Evolutionary conservation across 768 basidiomycete genomes (phyloP).

Genomic region (Hydnomerulius pinastri): DNA sequence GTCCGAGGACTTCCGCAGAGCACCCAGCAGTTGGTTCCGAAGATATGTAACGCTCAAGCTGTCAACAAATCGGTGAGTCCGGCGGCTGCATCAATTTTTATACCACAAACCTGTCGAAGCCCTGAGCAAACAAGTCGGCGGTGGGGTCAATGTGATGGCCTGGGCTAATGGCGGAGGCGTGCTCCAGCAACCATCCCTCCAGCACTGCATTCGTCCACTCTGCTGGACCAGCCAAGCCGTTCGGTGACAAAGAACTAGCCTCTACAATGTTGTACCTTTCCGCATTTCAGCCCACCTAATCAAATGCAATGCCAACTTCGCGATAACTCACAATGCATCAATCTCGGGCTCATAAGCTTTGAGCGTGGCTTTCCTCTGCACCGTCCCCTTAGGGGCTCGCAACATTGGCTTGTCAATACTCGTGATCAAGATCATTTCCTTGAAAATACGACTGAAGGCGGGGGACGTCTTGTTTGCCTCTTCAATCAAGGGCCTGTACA

Average conservation of each 20-base stretch:
- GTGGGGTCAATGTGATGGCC: slow-evolving; percentile 6
- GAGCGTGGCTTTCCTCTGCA: slow-evolving; percentile 42
- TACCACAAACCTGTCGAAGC: slow-evolving; percentile 38
- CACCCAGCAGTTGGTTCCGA: slow-evolving; percentile 22
- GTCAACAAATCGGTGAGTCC: neutral
- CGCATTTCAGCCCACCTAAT: neutral
- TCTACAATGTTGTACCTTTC: slow-evolving; percentile 37
- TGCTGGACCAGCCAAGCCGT: slow-evolving; percentile 21
- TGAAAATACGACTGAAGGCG: slow-evolving; percentile 46
- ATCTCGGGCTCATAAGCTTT: slow-evolving; percentile 47
- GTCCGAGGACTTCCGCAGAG: slow-evolving; percentile 33
- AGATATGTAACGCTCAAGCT: slow-evolving; percentile 34
- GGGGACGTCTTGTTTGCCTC: slow-evolving; percentile 46
- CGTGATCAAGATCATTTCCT: slow-evolving; percentile 56
- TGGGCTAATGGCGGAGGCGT: slow-evolving; percentile 17
- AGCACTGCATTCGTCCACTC: slow-evolving; percentile 26
- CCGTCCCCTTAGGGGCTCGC: slow-evolving; percentile 47
- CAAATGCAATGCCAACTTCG: neutral
- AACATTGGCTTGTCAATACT: slow-evolving; percentile 42
- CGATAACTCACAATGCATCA: slow-evolving; percentile 44
- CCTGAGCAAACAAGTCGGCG: slow-evolving; percentile 34
- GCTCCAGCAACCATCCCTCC: slow-evolving; percentile 29
- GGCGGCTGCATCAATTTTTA: neutral
- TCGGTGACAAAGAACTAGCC: slow-evolving; percentile 19
- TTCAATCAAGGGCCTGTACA: slow-evolving; percentile 43